Evolutionary conservation across 108 stramenopile species (phyloP), one percentile per base, ranked within the genome.

Genomic region (Nannochloropsis oceanica): DNA sequence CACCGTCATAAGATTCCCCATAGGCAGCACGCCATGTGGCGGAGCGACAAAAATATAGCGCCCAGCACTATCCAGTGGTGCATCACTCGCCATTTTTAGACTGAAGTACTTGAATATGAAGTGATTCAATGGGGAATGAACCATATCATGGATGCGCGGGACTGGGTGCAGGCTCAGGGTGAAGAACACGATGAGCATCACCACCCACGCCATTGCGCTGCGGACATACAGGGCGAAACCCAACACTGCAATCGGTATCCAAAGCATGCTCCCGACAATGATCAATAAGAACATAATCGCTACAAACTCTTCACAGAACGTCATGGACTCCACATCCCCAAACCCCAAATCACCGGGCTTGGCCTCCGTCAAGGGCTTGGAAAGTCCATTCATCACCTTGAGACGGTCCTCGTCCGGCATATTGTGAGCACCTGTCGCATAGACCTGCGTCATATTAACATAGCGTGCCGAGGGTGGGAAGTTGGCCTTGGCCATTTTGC

Each of bases 1-100:
- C 27, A 89, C 81, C 27, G 85, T 83, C 25, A 85, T 12, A 25
- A 89, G 12, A 83, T 89, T 89, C 42, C 85, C 85, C 44, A 89
- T 25, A 8, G 88, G 88, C 50, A 73, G 44, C 26, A 86, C 81
- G 22, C 86, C 80, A 82, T 83, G 44, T 22, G 88, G 14, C 26
- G 86, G 88, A 26, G 86, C 86, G 12, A 86, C 86, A 13, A 86
- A 81, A 13, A 86, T 86, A 26, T 83, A 73, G 20, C 34, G 82
- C 24, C 42, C 82, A 24, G 82, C n/a, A 42, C 27, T 84, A 24
- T 26, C 26, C 22, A 86, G 13, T 22, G 82, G 81, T 24, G 22
- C 25, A 34, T 83, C 82, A 34, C 13, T 83, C 43, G 27, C 82
- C 25, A 81, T 44, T 24, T 83, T 82, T 8, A 83, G 44, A 13